Percentiles rank a stretch among this genome's conserved stretches.
phyloP scores from a whole-genome alignment of 768 basidiomycete genomes.

The Rhodotorula babjevae region DNA sequence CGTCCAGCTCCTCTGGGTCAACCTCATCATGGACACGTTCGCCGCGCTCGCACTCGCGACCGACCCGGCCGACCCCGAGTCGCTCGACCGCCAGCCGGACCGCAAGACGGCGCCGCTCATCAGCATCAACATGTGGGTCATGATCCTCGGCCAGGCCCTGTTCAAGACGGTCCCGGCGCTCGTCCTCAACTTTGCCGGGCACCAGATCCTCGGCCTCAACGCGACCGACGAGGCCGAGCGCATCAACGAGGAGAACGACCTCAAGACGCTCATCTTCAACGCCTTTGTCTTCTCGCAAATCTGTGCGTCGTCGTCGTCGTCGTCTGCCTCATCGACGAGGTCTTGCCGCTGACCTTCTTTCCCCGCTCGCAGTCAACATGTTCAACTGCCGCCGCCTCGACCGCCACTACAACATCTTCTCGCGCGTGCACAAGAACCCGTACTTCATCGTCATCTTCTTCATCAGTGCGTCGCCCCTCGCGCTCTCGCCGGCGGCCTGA shows the following conservation, averaged over 20 bases:
- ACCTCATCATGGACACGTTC: conserved; percentile 75
- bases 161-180: conserved; percentile 82
- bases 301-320: conserved; percentile 45
- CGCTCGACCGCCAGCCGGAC: conserved; percentile 83
- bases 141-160: conserved; percentile 80
- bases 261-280: conserved; percentile 82
- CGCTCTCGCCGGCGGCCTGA: neutral
- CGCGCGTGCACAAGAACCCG: conserved; percentile 69
- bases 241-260: conserved; percentile 42
- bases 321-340: too few relatives aligned
- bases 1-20: conserved; percentile 96
- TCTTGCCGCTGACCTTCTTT: neutral
- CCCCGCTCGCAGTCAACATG: conserved; percentile 49
- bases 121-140: conserved; percentile 85
- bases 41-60: conserved; percentile 96
- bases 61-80: conserved; percentile 78
- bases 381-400: conserved; percentile 86
- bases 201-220: conserved; percentile 58
- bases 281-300: conserved; percentile 98
- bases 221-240: conserved; percentile 35
- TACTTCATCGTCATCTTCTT: conserved; percentile 80
- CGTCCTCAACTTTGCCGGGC: conserved; percentile 81
- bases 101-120: conserved; percentile 83
- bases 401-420: conserved; percentile 78
- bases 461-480: conserved; percentile 59